Base-by-base conservation (phyloP, 2,329 filamentous ascomycete species). In the Colletotrichum sp. region DNA sequence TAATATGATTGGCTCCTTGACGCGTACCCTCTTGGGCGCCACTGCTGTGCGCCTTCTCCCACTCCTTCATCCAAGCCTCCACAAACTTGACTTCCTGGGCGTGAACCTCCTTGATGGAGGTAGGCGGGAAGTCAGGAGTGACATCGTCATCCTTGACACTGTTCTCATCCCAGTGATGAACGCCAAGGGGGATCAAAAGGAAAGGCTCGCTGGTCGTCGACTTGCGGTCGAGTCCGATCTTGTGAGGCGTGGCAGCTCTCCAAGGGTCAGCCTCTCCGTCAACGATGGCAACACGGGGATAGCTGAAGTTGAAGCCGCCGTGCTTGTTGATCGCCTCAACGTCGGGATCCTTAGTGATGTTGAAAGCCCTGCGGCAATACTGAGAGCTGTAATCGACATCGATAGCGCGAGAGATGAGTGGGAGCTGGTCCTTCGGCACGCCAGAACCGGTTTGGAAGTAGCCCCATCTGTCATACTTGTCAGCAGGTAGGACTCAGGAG, bases 121-220 rank as follows among this genome's bases (percentile, higher is more conserved):
- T 80, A 0, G 93, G 93, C 2, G 93, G 93, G 36, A 95, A 80
- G 1, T 84, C 83, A 3, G 87, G 7, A 1, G 87, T 90, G 0
- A 92, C 93, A 81, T 94, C 87, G 73, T 93, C 92, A 2, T 86
- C 82, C 65, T 92, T 91, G n/a, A 94, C 79, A 1, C 92, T 92
- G 77, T 94, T 93, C 84, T 94, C 92, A 78, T 95, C 94, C 93
- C 94, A 97, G 81, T 96, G 94, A 82, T 97, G 95, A 24, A 96
- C 94, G 0, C 91, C 94, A n/a, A 90, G 89, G 5, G 88, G 85
- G 61, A 97, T 95, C 61, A 96, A 81, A n/a, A 95, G 88, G 77
- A 93, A 94, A 0, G 95, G 95, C 85, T 96, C 90, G 63, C 87
- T 89, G 0, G 86, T 84, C 0, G 94, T 94, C 59, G 89, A 94